A percentile compares a stretch with the other conserved stretches of the same genome.
phyloP scores from a whole-genome alignment of 192 early-diverging fungal genomes.

The Coemansia sp. region DNA sequence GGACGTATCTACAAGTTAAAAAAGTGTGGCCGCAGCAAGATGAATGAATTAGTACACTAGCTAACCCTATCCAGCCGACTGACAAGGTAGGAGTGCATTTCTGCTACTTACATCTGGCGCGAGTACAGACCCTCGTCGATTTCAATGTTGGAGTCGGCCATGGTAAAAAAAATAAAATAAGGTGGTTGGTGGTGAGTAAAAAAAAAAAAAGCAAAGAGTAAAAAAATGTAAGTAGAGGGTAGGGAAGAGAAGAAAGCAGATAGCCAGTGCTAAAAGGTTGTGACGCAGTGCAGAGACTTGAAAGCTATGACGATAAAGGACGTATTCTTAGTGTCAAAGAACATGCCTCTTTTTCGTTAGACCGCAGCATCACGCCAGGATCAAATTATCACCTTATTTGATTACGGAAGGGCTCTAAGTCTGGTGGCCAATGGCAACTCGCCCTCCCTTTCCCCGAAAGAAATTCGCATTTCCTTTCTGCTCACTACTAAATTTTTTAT shows the following conservation, averaged over 20 bases:
- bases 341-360: too few species aligned
- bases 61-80: not conserved
- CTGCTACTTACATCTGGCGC: slow-evolving; percentile 88
- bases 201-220: slow-evolving; percentile 11
- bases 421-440: too few species aligned
- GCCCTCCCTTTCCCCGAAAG: too few species aligned
- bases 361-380: not conserved
- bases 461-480: not conserved
- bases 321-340: too few species aligned
- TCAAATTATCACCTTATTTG: slow-evolving; percentile 3
- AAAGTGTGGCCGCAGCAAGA: slow-evolving; percentile 6
- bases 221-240: not conserved
- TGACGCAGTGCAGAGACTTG: too few species aligned
- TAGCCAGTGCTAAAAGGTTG: too few species aligned
- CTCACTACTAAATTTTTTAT: not conserved
- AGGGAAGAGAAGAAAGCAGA: not conserved
- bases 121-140: slow-evolving; percentile 99
- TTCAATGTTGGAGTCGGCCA: slow-evolving; percentile 24
- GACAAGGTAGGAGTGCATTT: not conserved
- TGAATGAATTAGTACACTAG: not conserved
- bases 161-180: slow-evolving; percentile 20
- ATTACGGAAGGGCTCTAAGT: not conserved
- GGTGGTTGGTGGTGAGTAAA: slow-evolving; percentile 1
- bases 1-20: slow-evolving; percentile 71
- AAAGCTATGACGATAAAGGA: too few species aligned